Conservation (phyloP, 257 asterid genomes). For the Solanum medicagineum region DNA sequence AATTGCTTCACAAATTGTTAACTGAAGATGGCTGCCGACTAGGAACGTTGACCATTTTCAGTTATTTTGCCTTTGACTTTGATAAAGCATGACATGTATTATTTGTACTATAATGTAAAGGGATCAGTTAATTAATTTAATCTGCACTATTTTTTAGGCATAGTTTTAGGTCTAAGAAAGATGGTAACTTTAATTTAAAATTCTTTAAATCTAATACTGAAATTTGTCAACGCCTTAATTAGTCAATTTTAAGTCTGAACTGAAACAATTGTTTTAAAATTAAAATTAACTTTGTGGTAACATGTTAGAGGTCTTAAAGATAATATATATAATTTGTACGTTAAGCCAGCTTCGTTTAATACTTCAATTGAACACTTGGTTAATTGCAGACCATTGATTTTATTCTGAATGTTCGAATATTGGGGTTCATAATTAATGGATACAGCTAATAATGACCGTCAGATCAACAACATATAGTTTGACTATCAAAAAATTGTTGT, state of each 20-base stretch:
- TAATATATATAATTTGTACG: slow-evolving; percentile 1
- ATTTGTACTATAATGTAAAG: neutral
- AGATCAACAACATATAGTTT: neutral
- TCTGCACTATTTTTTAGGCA: slow-evolving; percentile 13
- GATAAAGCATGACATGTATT: slow-evolving; percentile 18
- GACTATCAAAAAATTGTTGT: no score
- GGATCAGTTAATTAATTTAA: neutral
- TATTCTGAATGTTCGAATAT: slow-evolving; percentile 12
- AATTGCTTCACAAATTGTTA: neutral
- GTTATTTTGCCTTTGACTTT: slow-evolving; percentile 23
- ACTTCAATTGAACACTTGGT: neutral
- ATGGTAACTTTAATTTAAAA: neutral
- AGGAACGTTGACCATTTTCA: slow-evolving; percentile 10
- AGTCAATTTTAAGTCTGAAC: neutral
- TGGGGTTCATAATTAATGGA: slow-evolving; percentile 7
- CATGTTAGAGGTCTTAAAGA: neutral
- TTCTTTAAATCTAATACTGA: neutral
- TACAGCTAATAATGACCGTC: slow-evolving; percentile 16
- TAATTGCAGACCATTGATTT: slow-evolving; percentile 1
- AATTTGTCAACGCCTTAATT: neutral
- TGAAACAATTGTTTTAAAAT: neutral
- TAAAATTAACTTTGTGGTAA: neutral
- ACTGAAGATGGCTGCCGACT: slow-evolving; percentile 10
- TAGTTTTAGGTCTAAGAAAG: slow-evolving; percentile 33
- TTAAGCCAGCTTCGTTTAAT: neutral